Percentiles rank a stretch among this genome's conserved stretches.
Evolutionary conservation across 768 basidiomycete species (phyloP).

Genomic region (Psilocybe tampanensis): DNA sequence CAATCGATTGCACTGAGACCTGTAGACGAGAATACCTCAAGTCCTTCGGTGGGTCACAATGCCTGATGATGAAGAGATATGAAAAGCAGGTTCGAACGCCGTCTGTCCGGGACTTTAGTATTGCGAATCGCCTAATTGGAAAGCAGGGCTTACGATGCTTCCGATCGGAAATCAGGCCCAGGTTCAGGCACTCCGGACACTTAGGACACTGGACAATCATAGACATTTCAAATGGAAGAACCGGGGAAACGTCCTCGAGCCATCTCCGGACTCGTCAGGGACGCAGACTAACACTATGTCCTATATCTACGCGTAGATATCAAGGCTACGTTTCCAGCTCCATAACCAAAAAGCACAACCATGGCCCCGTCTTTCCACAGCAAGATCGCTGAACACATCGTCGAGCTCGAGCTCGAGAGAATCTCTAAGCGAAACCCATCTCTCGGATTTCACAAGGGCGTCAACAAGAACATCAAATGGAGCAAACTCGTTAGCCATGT

Average conservation of each 20-base stretch:
- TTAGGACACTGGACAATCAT: not conserved
- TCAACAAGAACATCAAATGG: not conserved
- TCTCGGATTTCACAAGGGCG: conserved; percentile 1
- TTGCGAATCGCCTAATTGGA: not conserved
- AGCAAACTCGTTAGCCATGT: not conserved
- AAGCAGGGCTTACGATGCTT: not conserved
- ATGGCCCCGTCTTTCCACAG: conserved; percentile 10
- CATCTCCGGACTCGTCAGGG: not conserved
- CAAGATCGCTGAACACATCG: conserved; percentile 5
- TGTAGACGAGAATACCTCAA: too few species aligned
- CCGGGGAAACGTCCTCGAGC: not conserved
- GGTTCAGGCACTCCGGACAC: not conserved
- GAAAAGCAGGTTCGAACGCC: too few species aligned
- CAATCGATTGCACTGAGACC: too few species aligned
- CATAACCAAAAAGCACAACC: not conserved
- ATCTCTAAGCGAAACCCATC: not conserved
- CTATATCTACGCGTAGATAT: too few species aligned
- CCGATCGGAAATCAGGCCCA: not conserved
- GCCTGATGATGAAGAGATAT: too few species aligned
- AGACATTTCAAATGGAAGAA: not conserved
- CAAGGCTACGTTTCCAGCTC: too few species aligned
- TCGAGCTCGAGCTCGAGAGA: conserved; percentile 8
- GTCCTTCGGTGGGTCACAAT: too few species aligned
- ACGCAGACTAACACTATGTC: too few species aligned
- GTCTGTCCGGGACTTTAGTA: not conserved